A percentile compares a stretch with the other conserved stretches of the same genome.
These are phyloP conservation scores for Noccaea bulbosa DNA, from an alignment of 345 rosid species.

Conservation along the genomic window DNA sequence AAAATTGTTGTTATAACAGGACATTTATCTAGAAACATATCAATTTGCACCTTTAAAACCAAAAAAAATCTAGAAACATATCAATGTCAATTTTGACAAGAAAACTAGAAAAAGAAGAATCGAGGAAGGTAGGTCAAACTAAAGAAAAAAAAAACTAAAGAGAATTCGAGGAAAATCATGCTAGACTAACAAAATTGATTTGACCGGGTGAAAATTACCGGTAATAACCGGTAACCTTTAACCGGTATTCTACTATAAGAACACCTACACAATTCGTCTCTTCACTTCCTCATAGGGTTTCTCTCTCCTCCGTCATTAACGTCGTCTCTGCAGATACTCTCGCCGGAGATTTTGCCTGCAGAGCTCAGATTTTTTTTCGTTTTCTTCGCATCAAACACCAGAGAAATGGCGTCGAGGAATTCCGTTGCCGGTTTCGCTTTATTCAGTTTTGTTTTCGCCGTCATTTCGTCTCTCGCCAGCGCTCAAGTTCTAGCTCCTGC, in stretches of 20 bases:
- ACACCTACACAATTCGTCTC: slow-evolving; percentile 27
- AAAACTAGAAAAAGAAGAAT: slow-evolving; percentile 4
- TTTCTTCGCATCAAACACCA: background rate
- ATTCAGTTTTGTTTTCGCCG: slow-evolving; percentile 43
- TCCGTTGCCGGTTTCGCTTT: slow-evolving; percentile 33
- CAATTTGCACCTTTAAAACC: too few species aligned
- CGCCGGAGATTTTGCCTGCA: slow-evolving; percentile 26
- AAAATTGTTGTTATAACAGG: too few species aligned
- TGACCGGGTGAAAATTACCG: slow-evolving; percentile 28
- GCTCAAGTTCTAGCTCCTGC: slow-evolving; percentile 56
- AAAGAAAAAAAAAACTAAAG: background rate
- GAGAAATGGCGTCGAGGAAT: slow-evolving; percentile 34
- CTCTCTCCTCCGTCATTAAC: slow-evolving; percentile 11
- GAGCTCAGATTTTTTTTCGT: background rate
- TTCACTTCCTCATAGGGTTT: background rate
- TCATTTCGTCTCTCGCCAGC: slow-evolving; percentile 44
- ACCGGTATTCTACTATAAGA: slow-evolving; percentile 32
- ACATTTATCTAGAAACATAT: too few species aligned
- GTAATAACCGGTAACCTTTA: slow-evolving; percentile 19
- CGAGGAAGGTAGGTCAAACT: slow-evolving; percentile 11
- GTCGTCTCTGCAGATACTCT: slow-evolving; percentile 37
- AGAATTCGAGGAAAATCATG: slow-evolving; percentile 25
- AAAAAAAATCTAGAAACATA: slow-evolving; percentile 25
- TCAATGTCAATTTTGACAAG: slow-evolving; percentile 41
- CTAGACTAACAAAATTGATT: slow-evolving; percentile 22